phyloP scores from a whole-genome alignment of 2,329 filamentous ascomycete species.

The Metarhizium humberi region DNA sequence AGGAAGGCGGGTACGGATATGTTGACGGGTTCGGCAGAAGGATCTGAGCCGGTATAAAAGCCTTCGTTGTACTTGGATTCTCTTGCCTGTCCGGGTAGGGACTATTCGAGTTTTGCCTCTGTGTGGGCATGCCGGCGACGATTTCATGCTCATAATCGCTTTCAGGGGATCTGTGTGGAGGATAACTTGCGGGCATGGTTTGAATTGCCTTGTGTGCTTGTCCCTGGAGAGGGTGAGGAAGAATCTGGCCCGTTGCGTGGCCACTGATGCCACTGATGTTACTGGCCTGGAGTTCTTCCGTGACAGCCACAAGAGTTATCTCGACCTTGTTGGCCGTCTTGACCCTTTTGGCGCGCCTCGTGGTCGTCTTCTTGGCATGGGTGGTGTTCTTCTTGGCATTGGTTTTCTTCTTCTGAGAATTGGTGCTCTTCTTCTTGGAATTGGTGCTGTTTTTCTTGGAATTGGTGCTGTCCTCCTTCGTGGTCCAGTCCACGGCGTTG shows the following conservation, averaged over 20 bases:
- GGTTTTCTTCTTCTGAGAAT: too few relatives aligned
- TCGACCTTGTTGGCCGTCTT: not conserved
- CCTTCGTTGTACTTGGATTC: too few relatives aligned
- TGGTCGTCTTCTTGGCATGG: not conserved
- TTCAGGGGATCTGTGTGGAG: too few relatives aligned
- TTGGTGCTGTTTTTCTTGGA: not conserved
- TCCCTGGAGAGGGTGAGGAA: not conserved
- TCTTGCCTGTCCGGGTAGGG: too few relatives aligned
- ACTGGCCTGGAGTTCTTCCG: not conserved
- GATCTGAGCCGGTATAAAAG: too few relatives aligned
- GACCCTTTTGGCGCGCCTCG: not conserved
- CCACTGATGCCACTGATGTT: not conserved
- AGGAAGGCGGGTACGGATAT: too few relatives aligned
- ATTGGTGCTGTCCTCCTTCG: not conserved
- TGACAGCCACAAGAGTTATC: not conserved
- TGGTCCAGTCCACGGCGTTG: conserved; percentile 11
- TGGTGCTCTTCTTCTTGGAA: not conserved
- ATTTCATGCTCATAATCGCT: not conserved
- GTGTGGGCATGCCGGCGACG: too few relatives aligned
- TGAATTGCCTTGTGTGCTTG: not conserved
- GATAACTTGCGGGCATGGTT: not conserved
- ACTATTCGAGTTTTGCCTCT: too few relatives aligned
- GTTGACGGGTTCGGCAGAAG: too few relatives aligned
- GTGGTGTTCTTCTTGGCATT: not conserved
- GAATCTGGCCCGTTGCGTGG: not conserved